Conservation (phyloP, 2,329 filamentous ascomycete genomes). For the Neofusicoccum ribis region DNA sequence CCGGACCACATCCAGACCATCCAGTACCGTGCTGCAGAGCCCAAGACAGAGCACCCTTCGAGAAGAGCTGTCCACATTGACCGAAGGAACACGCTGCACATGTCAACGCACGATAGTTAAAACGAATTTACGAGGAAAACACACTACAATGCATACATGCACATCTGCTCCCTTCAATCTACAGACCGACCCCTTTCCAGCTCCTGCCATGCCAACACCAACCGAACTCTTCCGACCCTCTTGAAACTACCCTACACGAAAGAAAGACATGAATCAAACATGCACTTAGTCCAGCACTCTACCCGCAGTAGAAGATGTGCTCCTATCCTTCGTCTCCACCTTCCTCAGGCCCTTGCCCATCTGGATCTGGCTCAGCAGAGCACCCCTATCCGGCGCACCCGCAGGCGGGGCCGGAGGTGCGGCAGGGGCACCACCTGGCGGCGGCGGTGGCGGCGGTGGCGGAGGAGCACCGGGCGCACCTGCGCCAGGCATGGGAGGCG, state of each 20-base stretch:
- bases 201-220: not conserved
- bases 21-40: no score
- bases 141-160: conserved; percentile 3
- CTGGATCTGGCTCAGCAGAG: conserved; percentile 81
- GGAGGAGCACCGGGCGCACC: conserved; percentile 31
- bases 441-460: conserved; percentile 36
- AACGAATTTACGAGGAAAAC: not conserved
- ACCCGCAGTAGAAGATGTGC: conserved; percentile 70
- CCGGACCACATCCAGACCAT: no score
- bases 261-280: not conserved
- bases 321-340: conserved; percentile 86
- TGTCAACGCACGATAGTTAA: not conserved
- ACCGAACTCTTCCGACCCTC: not conserved
- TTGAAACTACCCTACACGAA: not conserved
- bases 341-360: conserved; percentile 78
- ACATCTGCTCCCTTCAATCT: not conserved
- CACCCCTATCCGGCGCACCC: conserved; percentile 46
- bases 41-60: no score
- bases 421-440: conserved; percentile 41
- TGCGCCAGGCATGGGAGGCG: conserved; percentile 45
- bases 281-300: conserved; percentile 56
- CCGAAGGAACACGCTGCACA: not conserved
- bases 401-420: conserved; percentile 47
- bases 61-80: not conserved
- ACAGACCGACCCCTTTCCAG: not conserved